Evolutionary conservation across 805 yeast species (phyloP).

Genomic region (Yarrowia yakushimensis): DNA sequence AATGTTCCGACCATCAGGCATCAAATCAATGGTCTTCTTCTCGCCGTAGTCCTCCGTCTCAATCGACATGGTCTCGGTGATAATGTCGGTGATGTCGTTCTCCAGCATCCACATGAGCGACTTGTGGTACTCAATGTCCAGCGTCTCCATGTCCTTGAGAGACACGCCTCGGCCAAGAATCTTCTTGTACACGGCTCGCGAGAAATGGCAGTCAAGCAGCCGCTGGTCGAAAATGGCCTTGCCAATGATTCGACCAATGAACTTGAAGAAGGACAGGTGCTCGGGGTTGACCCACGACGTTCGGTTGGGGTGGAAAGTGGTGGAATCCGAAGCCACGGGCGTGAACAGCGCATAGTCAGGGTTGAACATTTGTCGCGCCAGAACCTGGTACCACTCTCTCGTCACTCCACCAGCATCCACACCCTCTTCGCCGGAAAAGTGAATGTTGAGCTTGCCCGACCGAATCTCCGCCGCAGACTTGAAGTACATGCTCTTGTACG

Average conservation of each 20-base stretch:
- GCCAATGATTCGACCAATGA: slow-evolving; percentile 90
- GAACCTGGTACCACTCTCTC: slow-evolving; percentile 94
- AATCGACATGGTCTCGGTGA: slow-evolving; percentile 89
- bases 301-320: slow-evolving; percentile 93
- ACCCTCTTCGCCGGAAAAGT: slow-evolving; percentile 92
- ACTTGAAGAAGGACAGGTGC: slow-evolving; percentile 86
- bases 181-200: slow-evolving; percentile 89
- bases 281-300: slow-evolving; percentile 91
- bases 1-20: slow-evolving; percentile 76
- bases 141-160: slow-evolving; percentile 87
- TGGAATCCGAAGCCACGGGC: slow-evolving; percentile 87
- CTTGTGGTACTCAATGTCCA: slow-evolving; percentile 89
- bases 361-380: slow-evolving; percentile 91
- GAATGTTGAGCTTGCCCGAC: slow-evolving; percentile 67
- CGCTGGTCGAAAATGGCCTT: slow-evolving; percentile 87
- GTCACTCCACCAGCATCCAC: slow-evolving; percentile 98
- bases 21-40: slow-evolving; percentile 74
- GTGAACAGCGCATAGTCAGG: slow-evolving; percentile 90
- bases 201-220: slow-evolving; percentile 88
- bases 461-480: slow-evolving; percentile 71
- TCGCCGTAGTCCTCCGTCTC: slow-evolving; percentile 94
- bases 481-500: slow-evolving; percentile 77
- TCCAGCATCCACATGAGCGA: slow-evolving; percentile 94
- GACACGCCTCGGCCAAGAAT: slow-evolving; percentile 76
- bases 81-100: slow-evolving; percentile 92